A percentile compares a stretch with the other conserved stretches of the same genome.
Conservation (phyloP, 2,329 filamentous ascomycete species). For the Botryotinia calthae region DNA sequence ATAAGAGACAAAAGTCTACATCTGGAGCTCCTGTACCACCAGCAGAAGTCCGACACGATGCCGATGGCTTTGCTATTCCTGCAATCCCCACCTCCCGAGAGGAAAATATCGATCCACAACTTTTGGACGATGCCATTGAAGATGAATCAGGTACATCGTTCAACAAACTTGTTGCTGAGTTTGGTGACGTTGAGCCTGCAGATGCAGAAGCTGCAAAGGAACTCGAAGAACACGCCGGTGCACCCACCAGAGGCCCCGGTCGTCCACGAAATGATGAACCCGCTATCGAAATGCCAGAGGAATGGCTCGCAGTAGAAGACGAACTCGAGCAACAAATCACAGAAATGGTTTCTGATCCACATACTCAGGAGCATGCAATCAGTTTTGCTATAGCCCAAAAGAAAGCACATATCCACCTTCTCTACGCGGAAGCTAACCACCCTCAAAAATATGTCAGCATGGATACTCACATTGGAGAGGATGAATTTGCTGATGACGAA, state of each 20-base stretch:
- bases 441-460: slow-evolving; percentile 52
- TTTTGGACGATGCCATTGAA: slow-evolving; percentile 28
- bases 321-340: slow-evolving; percentile 69
- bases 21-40: slow-evolving; percentile 23
- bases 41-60: slow-evolving; percentile 51
- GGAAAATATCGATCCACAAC: slow-evolving; percentile 17
- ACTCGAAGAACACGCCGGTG: slow-evolving; percentile 25
- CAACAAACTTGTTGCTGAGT: slow-evolving; percentile 46
- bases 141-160: slow-evolving; percentile 35
- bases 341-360: slow-evolving; percentile 63
- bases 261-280: slow-evolving; percentile 40
- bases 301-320: slow-evolving; percentile 60
- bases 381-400: slow-evolving; percentile 58
- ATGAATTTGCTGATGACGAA: slow-evolving; percentile 85
- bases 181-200: slow-evolving; percentile 40
- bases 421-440: slow-evolving; percentile 50
- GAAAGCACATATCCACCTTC: slow-evolving; percentile 52
- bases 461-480: slow-evolving; percentile 66
- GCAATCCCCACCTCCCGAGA: slow-evolving; percentile 41
- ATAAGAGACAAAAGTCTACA: slow-evolving; percentile 32
- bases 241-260: slow-evolving; percentile 32
- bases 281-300: slow-evolving; percentile 42
- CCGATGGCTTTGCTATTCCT: slow-evolving; percentile 68
- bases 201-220: slow-evolving; percentile 14
- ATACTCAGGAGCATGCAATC: slow-evolving; percentile 55